These are phyloP conservation scores for Rubia peregrina DNA, from an alignment of 305 asterid species.

Conservation along the genomic window DNA sequence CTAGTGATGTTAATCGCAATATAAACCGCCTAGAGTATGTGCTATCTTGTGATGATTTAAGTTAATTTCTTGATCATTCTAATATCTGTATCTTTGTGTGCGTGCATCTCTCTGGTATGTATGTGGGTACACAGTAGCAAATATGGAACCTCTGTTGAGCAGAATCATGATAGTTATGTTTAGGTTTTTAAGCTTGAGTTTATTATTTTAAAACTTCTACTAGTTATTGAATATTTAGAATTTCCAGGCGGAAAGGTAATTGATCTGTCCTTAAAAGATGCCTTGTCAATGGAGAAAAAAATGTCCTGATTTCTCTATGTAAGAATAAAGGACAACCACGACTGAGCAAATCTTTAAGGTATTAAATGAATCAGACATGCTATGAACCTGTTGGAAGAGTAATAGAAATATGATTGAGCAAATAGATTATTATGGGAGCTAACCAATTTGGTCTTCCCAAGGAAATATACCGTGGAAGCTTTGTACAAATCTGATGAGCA, in stretches of 20 bases:
- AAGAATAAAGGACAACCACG: neutral
- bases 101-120: neutral
- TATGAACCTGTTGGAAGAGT: neutral
- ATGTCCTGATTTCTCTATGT: neutral
- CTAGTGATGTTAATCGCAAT: slow-evolving; percentile 88
- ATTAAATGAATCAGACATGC: neutral
- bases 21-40: slow-evolving; percentile 84
- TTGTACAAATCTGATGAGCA: neutral
- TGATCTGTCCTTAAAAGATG: neutral
- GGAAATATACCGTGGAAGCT: neutral
- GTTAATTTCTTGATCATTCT: neutral
- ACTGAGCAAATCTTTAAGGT: neutral
- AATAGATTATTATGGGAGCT: neutral
- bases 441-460: no score
- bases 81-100: slow-evolving; percentile 4
- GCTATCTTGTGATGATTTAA: slow-evolving; percentile 9
- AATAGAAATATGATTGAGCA: neutral
- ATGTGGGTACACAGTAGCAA: neutral
- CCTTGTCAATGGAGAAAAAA: neutral
- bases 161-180: neutral
- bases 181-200: neutral
- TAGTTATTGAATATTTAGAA: neutral
- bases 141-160: neutral
- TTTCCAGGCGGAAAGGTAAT: neutral
- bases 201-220: neutral